phyloP scores from a whole-genome alignment of 2,329 filamentous ascomycete genomes.

The Chaetothyriales sp. region DNA sequence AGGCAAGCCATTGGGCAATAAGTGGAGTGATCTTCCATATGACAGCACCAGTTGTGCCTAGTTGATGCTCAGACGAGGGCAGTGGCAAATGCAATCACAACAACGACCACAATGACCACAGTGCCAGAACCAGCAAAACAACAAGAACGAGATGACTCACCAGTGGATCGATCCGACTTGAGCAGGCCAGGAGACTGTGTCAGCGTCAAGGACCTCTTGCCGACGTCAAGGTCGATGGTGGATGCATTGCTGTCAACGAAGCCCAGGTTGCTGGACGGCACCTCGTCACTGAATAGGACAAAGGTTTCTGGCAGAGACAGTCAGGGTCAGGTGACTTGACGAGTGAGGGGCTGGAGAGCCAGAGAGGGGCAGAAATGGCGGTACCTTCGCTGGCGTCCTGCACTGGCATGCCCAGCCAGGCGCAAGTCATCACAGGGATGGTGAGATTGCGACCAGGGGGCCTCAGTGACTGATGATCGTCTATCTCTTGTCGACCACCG shows the following conservation, averaged over 20 bases:
- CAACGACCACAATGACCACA: neutral
- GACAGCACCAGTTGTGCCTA: slow-evolving; percentile 65
- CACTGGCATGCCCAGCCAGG: slow-evolving; percentile 16
- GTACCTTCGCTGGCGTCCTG: slow-evolving; percentile 42
- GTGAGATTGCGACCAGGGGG: neutral
- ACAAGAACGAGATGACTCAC: neutral
- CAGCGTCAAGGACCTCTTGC: slow-evolving; percentile 55
- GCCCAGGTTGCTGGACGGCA: slow-evolving; percentile 64
- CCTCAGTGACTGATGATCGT: no score
- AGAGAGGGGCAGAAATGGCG: neutral
- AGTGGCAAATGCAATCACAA: neutral
- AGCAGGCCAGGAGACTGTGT: slow-evolving; percentile 73
- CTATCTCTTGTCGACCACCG: no score
- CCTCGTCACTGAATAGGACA: slow-evolving; percentile 61
- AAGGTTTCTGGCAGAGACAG: slow-evolving; percentile 54
- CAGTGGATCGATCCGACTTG: slow-evolving; percentile 53
- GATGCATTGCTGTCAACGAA: slow-evolving; percentile 62
- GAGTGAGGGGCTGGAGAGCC: no score
- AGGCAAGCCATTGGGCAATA: slow-evolving; percentile 65
- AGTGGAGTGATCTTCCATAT: slow-evolving; percentile 82
- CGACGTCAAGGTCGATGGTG: slow-evolving; percentile 52
- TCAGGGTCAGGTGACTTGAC: slow-evolving; percentile 6
- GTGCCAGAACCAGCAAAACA: neutral
- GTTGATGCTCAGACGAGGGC: neutral
- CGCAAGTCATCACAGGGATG: neutral